Base-by-base conservation (phyloP, 208 protist genomes). In the Phytomonas sp. region DNA sequence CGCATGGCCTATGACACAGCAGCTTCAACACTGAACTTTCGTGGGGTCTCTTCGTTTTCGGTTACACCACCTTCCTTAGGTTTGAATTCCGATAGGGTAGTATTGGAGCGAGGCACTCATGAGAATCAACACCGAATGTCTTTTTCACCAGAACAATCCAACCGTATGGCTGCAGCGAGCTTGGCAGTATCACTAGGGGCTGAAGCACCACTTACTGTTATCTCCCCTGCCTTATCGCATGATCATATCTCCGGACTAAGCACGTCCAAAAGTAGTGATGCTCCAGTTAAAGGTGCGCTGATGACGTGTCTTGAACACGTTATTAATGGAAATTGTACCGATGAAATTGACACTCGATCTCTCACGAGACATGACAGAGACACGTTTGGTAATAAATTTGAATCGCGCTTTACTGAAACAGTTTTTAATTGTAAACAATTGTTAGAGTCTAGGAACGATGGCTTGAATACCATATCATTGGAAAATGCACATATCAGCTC, bases 1-100 rank as follows among this genome's bases (percentile, higher is more conserved):
- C 74, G 66, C 69, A 87, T 87, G 82, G 78, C 82, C 0, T 34
- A 73, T 2, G 80, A 84, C 63, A 84, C 79, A 42, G 79, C 79
- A 14, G 75, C 75, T 26, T 56, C 45, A 6, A 56, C 45, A 56
- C 45, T 56, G 8, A 56, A 19, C 19, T 19, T 56, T 56, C 45
- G 45, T 26, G 45, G 45, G 5, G 19, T 56, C 16, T 56, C 45
- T 56, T 56, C 45, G 19, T 56, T 56, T 56, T 56, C 45, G 16
- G 45, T 56, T 56, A 56, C 45, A 26, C 45, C 45, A 26, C 45
- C 26, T 56, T 56, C 5, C 19, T 19, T 56, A 6, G 45, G 40
- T 49, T 49, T 49, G 40, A 49, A 49, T 49, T 16, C 40, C 3
- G 40, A 49, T 49, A 49, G 40, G 12, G 40, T 4, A 49, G 14